Evolutionary conservation across 192 early-diverging fungal species (phyloP), one percentile per base, ranked within the genome.

Genomic region (Coemansia reversa): DNA sequence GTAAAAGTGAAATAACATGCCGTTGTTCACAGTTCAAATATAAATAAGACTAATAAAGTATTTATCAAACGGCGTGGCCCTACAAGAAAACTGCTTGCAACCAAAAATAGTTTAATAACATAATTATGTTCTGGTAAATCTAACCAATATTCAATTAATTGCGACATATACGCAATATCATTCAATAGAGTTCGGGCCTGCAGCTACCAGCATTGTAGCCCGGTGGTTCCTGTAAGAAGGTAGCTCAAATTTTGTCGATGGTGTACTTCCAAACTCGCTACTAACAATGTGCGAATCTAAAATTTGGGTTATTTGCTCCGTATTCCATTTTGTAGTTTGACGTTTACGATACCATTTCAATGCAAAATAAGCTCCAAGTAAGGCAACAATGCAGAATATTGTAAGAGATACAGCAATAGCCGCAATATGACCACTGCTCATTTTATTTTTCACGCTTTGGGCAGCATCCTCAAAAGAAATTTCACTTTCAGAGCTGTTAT

Each of bases 141-240:
- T 7, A 32, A 32, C 30, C 30, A 32, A 32, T 7, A 32, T 32
- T 3, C 7, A 32, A 32, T 32, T 32, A 32, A 32, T 7, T 5
- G 7, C 3, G 30, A 7, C 30, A 32, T 32, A 32, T 3, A 3
- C 7, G 30, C 30, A 32, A 32, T 3, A 32, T 32, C 30, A 32
- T 32, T 32, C 30, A 32, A 32, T 39, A 28, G 59, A 35, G 18
- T 24, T 5, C 16, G 66, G 69, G 9, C 70, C 70, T 33, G 66
- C 63, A 11, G 62, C 75, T 35, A 78, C 63, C n/a, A 78, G 53
- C 70, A 58, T 63, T 22, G 75, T 78, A 22, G 23, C 27, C 47
- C 64, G 63, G 51, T 78, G 70, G 52, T 78, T 61, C 19, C 75
- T 22, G 32, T 78, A 78, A 11, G 62, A 69, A 16, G 75, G 75